A percentile compares a stretch with the other conserved stretches of the same genome.
phyloP scores from a whole-genome alignment of 305 asterid species.

The Fraxinus angustifolia region DNA sequence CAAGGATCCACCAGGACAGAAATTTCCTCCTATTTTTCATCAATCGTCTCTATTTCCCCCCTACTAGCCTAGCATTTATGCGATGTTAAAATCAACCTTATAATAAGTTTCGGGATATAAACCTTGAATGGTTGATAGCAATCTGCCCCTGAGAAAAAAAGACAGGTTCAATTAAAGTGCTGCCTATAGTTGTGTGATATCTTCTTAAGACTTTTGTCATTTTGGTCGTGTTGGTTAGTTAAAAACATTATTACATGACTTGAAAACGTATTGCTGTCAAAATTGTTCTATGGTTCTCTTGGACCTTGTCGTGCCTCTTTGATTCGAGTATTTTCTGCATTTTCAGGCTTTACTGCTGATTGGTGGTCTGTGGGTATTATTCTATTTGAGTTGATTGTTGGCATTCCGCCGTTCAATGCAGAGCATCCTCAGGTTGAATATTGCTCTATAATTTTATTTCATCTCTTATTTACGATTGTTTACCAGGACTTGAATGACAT shows the following conservation, averaged over 20 bases:
- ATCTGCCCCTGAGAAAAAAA: not conserved
- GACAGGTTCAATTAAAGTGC: not conserved
- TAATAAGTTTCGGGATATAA: not conserved
- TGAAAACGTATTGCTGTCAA: not conserved
- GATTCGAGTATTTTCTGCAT: constrained; percentile 17
- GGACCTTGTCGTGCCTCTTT: not conserved
- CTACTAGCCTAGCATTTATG: not conserved
- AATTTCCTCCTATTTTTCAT: not conserved
- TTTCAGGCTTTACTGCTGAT: constrained; percentile 91
- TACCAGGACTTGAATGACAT: not conserved
- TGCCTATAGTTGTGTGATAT: not conserved
- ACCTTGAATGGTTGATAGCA: not conserved
- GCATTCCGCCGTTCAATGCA: constrained; percentile 98
- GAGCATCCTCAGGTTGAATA: constrained; percentile 93
- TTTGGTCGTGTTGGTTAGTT: not conserved
- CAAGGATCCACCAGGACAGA: not conserved
- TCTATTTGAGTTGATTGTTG: constrained; percentile 92
- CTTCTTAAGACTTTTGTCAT: not conserved
- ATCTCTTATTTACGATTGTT: not conserved
- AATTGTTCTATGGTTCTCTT: not conserved
- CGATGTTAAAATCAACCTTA: not conserved
- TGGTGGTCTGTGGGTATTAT: constrained; percentile 99
- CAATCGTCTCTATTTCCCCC: not conserved
- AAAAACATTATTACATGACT: not conserved
- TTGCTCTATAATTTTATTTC: constrained; percentile 4